Conservation (phyloP, 2,329 filamentous ascomycete species). For the Nannizziopsis arthrosporioides region DNA sequence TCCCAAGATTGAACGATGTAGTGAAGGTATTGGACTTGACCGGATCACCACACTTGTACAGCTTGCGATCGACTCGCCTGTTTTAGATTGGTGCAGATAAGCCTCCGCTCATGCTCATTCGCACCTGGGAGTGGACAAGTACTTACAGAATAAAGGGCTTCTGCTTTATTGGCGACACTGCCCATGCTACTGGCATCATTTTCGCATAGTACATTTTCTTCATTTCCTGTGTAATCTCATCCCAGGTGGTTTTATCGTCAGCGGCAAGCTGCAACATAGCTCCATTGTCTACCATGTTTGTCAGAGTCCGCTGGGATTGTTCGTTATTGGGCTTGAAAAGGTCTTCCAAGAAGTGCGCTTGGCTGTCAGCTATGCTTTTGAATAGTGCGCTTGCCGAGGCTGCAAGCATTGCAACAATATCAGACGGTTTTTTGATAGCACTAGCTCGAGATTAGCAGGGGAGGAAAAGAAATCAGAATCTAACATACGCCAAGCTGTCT, state of each 20-base stretch:
- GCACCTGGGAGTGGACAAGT: not conserved
- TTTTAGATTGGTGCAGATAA: not conserved
- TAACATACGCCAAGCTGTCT: slow-evolving; percentile 6
- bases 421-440: not conserved
- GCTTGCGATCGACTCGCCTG: slow-evolving; percentile 4
- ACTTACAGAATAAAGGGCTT: slow-evolving; percentile 9
- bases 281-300: slow-evolving; percentile 1
- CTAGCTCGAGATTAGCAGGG: not conserved
- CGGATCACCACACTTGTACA: slow-evolving; percentile 3
- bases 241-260: not conserved
- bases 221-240: not conserved
- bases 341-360: slow-evolving; percentile 4
- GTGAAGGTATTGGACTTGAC: not conserved
- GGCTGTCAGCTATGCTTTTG: not conserved
- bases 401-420: not conserved
- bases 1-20: not conserved
- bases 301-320: not conserved
- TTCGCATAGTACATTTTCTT: slow-evolving; percentile 3
- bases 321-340: slow-evolving; percentile 1
- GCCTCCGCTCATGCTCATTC: not conserved
- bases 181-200: slow-evolving; percentile 7
- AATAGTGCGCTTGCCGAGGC: not conserved
- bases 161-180: slow-evolving; percentile 3
- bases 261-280: slow-evolving; percentile 3
- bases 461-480: not conserved